Base-by-base conservation (phyloP, 2,329 filamentous ascomycete species). In the Didymella pinodella region DNA sequence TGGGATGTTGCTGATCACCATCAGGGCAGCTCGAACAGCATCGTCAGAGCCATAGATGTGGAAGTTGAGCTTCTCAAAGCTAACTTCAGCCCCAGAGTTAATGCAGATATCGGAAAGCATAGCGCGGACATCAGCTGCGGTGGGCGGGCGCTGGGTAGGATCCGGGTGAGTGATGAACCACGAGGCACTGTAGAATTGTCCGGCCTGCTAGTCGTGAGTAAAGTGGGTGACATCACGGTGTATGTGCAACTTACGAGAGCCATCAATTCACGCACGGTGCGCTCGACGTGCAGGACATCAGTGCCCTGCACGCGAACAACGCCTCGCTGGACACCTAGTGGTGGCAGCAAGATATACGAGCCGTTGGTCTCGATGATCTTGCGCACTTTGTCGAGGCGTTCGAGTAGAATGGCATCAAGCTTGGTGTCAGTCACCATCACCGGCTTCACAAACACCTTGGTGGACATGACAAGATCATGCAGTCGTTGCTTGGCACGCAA, bases 301-400 rank as follows among this genome's bases (percentile, higher is more conserved):
- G 90, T 91, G 58, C 93, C 95, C 77, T 98, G 95, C 32, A 99
- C 91, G 48, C 94, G 88, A 64, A 98, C 90, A 67, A 92, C 84
- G 66, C 88, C 92, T 58, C 90, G 90, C 76, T 94, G 90, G 65
- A 91, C 92, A 22, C 92, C 95, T 40, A 99, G 84, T 20, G 90
- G 88, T 7, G 95, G 95, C 65, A 99, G 92, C 75, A 97, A 86
- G 68, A 99, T 92, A 77, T 96, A 97, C 7, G 94, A 96, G 36
- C 94, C 95, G 72, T 98, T 98, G 55, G 90, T 90, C 75, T 99
- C 95, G 79, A 97, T 94, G 65, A 99, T 97, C 83, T 97, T 97
- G 72, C 93, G 92, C 58, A 99, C 92, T 78, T 98, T 98, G 78
- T 98, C 94, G 70, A 98, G 84, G 26, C 95, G 90, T 69, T 91